Conservation (phyloP, 2,329 filamentous ascomycete species). For the Balansia obtecta region DNA sequence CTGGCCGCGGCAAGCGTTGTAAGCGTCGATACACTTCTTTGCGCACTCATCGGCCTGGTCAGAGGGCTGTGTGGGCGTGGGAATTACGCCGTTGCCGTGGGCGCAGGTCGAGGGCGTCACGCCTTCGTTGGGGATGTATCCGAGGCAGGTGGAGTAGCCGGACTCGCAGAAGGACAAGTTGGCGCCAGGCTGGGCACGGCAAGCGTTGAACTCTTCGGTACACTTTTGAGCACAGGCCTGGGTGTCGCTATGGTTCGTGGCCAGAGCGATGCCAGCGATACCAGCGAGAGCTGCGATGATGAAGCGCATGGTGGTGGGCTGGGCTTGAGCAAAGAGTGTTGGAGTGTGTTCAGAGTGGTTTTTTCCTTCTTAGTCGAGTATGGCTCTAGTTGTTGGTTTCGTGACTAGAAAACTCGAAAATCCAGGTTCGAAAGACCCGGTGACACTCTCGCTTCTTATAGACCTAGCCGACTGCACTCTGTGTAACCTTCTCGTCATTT, state of each 20-base stretch:
- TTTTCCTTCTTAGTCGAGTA: background rate
- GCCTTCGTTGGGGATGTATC: background rate
- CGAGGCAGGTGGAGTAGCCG: background rate
- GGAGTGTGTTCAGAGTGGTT: background rate
- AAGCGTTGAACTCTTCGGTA: background rate
- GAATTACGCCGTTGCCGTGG: too few relatives aligned
- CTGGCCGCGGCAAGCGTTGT: background rate
- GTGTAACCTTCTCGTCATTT: background rate
- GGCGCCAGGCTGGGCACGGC: background rate
- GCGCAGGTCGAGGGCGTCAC: too few relatives aligned
- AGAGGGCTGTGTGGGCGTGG: too few relatives aligned
- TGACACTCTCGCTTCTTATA: background rate
- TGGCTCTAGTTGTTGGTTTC: background rate
- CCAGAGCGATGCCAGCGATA: background rate
- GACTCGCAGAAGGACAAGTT: background rate
- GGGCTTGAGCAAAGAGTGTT: background rate
- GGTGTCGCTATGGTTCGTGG: background rate
- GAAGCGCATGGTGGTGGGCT: background rate
- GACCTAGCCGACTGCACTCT: background rate
- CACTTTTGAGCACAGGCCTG: background rate
- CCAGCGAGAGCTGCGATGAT: conserved; percentile 1
- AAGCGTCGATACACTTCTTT: background rate
- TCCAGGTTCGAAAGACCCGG: background rate
- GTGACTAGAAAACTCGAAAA: too few relatives aligned
- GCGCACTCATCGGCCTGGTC: background rate